Evolutionary conservation across 495 filamentous ascomycete genomes (phyloP), one percentile per base, ranked within the genome.

Genomic region (Cryomyces antarcticus): DNA sequence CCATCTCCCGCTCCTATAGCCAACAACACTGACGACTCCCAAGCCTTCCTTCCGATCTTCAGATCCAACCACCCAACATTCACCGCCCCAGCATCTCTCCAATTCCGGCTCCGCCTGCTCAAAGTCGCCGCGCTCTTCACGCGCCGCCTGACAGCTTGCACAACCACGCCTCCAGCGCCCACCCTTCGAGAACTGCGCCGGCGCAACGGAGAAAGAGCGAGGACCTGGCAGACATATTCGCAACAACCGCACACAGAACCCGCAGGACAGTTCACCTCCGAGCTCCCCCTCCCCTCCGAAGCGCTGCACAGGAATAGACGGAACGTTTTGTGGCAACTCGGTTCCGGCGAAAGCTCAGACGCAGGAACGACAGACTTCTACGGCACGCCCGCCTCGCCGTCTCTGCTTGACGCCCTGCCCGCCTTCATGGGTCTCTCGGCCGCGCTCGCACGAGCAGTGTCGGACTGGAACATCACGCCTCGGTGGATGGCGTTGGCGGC

Each of bases 361-460:
- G 5, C 47, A 44, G 10, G 51, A 57, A 17, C 39, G n/a, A n/a
- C 41, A n/a, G 46, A 37, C 33, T 42, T 52, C 36, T 55, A 57
- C 35, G 52, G 57, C 10, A 58, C 57, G 4, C 31, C 50, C 12
- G 30, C 5, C 7, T 42, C 41, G 12, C 29, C 52, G 10, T 56
- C 59, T 6, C 49, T 74, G 28, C 49, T 60, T 0, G 57, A 63
- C 37, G 61, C 70, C 3, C 53, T 67, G 3, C 53, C 62, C 5
- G 44, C 53, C 6, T 73, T 77, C 49, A 60, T 73, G 54, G 50
- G 57, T 5, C 44, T 77, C 3, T 72, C 68, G 31, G 52, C 57
- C 1, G 35, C 47, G 11, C 33, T 56, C 9, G 41, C 45, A 27
- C 30, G 11, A 11, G 43, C 41, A 5, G 49, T 49, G 44, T 50